phyloP scores from a whole-genome alignment of 192 early-diverging fungal genomes.

The Rhizophagus sp. region DNA sequence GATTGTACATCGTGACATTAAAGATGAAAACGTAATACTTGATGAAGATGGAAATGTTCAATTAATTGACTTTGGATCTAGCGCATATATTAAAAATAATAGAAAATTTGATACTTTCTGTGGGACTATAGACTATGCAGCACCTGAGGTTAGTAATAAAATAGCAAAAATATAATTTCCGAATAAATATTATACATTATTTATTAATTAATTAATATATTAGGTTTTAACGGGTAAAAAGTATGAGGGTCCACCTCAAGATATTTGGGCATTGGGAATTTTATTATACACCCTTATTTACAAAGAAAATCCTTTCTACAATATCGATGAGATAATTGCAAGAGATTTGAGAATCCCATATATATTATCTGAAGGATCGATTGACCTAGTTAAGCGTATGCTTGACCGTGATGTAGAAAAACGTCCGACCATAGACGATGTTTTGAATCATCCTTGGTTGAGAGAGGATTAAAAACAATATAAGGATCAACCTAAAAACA shows the following conservation, averaged over 20 bases:
- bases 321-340: conserved; percentile 62
- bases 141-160: conserved; percentile 58
- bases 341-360: conserved; percentile 57
- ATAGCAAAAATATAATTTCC: no score
- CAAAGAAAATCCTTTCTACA: conserved; percentile 74
- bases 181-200: background rate
- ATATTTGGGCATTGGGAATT: conserved; percentile 83
- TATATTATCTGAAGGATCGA: conserved; percentile 55
- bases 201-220: background rate
- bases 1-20: conserved; percentile 84
- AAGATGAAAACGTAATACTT: conserved; percentile 87
- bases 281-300: conserved; percentile 74
- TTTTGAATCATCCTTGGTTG: conserved; percentile 78
- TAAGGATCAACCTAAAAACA: no score
- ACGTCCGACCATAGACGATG: conserved; percentile 77
- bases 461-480: conserved; percentile 2
- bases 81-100: conserved; percentile 57
- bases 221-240: conserved; percentile 57
- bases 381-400: conserved; percentile 70
- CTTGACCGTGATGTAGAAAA: conserved; percentile 67
- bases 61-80: conserved; percentile 83
- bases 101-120: conserved; percentile 67
- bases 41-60: conserved; percentile 61
- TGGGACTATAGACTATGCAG: conserved; percentile 76
- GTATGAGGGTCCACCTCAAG: conserved; percentile 75